Conservation (phyloP, 2,329 filamentous ascomycete species). For the Aspergillus calidoustus region DNA sequence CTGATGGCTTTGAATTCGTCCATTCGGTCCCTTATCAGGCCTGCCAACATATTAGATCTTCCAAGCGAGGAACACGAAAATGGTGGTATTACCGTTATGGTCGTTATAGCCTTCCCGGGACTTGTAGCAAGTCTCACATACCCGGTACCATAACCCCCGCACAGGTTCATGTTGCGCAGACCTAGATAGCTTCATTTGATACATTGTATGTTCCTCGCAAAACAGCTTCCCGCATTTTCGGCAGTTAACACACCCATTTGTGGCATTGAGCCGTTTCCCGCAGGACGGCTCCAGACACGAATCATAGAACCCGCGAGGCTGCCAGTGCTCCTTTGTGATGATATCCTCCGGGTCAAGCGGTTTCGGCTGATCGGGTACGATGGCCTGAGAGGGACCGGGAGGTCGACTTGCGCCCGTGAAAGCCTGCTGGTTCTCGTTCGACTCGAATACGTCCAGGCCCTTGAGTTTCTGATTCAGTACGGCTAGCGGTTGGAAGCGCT, state of each 20-base stretch:
- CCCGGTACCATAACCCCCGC: conserved; percentile 87
- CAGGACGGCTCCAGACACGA: conserved; percentile 86
- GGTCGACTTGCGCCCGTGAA: conserved; percentile 42
- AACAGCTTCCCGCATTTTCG: conserved; percentile 90
- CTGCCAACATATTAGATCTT: conserved; percentile 31
- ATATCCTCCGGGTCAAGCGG: conserved; percentile 82
- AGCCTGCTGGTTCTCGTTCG: conserved; percentile 70
- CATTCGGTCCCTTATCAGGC: conserved; percentile 73
- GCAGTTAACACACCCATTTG: conserved; percentile 88
- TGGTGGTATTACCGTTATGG: conserved; percentile 60
- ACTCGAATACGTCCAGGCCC: conserved; percentile 90
- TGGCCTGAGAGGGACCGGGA: conserved; percentile 29
- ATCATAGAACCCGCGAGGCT: conserved; percentile 74
- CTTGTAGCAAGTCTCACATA: conserved; percentile 99
- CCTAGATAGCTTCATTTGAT: conserved; percentile 95
- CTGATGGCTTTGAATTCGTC: conserved; percentile 72
- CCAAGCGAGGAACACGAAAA: background rate
- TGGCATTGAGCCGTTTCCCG: conserved; percentile 74
- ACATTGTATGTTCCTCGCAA: conserved; percentile 98
- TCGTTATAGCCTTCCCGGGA: conserved; percentile 95
- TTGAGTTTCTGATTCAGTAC: conserved; percentile 93
- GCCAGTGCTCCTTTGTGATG: conserved; percentile 88
- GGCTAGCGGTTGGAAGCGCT: conserved; percentile 88
- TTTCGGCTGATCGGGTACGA: conserved; percentile 40
- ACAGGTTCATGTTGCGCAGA: conserved; percentile 89